Evolutionary conservation across 306 rosid species (phyloP).

Genomic region (Castanea mollissima): DNA sequence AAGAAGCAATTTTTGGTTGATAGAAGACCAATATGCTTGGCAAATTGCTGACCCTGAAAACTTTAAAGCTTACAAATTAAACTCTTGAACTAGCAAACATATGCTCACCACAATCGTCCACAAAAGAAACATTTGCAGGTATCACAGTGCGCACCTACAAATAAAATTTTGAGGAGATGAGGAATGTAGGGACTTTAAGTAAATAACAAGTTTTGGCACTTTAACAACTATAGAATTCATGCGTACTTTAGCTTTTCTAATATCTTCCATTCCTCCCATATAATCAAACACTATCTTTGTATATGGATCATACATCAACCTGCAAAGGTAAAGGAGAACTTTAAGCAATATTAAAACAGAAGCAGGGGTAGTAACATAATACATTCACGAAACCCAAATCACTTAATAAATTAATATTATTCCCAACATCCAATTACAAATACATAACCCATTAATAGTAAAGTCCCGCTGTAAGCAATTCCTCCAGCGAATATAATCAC

Average conservation of each 20-base stretch:
- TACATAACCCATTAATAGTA: conserved; percentile 79
- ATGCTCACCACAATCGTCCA: conserved; percentile 80
- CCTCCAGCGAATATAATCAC: conserved; percentile 78
- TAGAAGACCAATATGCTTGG: neutral
- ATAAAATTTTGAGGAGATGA: conserved; percentile 34
- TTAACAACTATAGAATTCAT: conserved; percentile 25
- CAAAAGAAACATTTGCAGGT: conserved; percentile 76
- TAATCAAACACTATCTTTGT: conserved; percentile 66
- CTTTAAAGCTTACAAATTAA: conserved; percentile 18
- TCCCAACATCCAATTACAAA: neutral
- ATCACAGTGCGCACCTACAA: conserved; percentile 67
- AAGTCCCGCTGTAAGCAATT: conserved; percentile 83
- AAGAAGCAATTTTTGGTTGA: neutral
- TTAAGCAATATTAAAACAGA: neutral
- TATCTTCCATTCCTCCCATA: conserved; percentile 83
- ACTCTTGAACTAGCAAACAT: neutral
- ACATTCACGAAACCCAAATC: neutral
- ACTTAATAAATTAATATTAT: neutral
- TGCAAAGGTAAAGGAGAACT: conserved; percentile 32
- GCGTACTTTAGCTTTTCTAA: conserved; percentile 63
- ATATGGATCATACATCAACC: conserved; percentile 87
- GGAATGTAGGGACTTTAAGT: conserved; percentile 13
- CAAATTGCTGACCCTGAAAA: neutral
- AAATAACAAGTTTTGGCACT: neutral
- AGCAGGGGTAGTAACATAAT: neutral